Base-by-base conservation (phyloP, 139 green algal genomes). In the Coelastrella sp. region DNA sequence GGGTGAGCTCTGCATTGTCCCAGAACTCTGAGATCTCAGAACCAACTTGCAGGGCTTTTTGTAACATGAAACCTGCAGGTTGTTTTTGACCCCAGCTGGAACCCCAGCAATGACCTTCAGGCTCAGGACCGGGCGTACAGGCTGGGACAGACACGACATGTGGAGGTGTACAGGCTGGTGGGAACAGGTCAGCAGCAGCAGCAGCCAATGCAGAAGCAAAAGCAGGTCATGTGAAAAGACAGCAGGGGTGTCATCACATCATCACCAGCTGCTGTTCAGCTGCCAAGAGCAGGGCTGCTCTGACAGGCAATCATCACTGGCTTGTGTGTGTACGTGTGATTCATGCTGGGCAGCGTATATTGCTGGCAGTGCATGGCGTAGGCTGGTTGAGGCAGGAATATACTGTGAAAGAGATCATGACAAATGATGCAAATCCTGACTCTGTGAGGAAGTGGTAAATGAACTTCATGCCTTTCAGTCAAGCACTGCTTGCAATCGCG, bases 41-140 rank as follows among this genome's bases (percentile, higher is more conserved):
- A 1, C 35, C 3, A 49, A 49, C 35, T 49, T 49, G 35, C 3
- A 49, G 35, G 35, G 35, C n/a, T 70, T 76, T 24, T 6, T 76
- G 17, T 76, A 1, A 49, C 35, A 49, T 73, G 25, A 19, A 6
- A 6, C 8, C 25, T 20, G 15, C 86, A 90, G 58, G 91, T 98
- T 25, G 94, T 98, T 22, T 94, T 98, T n/a, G 96, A 98, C 84
- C 96, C 96, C 9, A 81, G 12, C 66, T 98, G 92, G 92, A 97
- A 96, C 86, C 95, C 94, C 6, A 88, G 92, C 0, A 60, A 82
- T 35, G 95, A 97, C 74, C 87, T 94, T 75, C 93, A 95, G 78
- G 95, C 96, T 0, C 93, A 97, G 81, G 97, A 98, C 90, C 92
- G 97, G 1, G 95, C 97, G 0, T 99, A 95, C 86, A 92, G 97